Conservation (phyloP, 2,329 filamentous ascomycete species). For the Xylaria sp. region DNA sequence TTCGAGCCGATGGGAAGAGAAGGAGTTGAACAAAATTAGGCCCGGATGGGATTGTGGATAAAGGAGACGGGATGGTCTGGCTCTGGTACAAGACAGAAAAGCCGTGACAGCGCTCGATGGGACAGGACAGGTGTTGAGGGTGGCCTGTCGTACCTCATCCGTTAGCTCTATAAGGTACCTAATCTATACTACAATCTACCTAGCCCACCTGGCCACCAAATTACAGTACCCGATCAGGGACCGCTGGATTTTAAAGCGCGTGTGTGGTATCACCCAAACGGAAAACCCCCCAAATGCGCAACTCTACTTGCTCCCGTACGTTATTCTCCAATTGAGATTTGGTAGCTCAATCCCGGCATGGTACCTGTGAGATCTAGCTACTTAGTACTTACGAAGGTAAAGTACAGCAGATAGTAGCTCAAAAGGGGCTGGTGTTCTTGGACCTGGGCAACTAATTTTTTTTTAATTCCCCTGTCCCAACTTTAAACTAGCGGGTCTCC, state of each 20-base stretch:
- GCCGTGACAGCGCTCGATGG: conserved; percentile 30
- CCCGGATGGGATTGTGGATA: conserved; percentile 40
- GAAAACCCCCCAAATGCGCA: conserved; percentile 1
- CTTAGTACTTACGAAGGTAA: not conserved
- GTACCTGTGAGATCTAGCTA: conserved; percentile 1
- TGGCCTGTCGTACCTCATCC: conserved; percentile 24
- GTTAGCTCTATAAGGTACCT: conserved; percentile 19
- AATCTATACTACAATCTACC: conserved; percentile 11
- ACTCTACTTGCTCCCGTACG: not conserved
- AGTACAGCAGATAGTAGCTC: not conserved
- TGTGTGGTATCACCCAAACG: not conserved
- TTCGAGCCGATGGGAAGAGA: conserved; percentile 36
- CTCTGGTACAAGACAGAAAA: conserved; percentile 20
- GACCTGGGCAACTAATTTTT: conserved; percentile 15
- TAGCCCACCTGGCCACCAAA: conserved; percentile 23
- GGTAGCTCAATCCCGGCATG: conserved; percentile 19
- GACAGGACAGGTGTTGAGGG: conserved; percentile 27
- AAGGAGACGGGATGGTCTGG: conserved; percentile 36
- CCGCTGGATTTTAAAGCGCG: conserved; percentile 24
- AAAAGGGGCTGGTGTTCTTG: conserved; percentile 28
- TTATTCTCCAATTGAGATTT: conserved; percentile 24
- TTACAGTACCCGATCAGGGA: conserved; percentile 30
- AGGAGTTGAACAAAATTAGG: conserved; percentile 43
- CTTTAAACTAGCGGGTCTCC: not conserved
- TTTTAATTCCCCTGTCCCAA: conserved; percentile 3